Base-by-base conservation (phyloP, 2,329 filamentous ascomycete species). In the Fusarium avenaceum region DNA sequence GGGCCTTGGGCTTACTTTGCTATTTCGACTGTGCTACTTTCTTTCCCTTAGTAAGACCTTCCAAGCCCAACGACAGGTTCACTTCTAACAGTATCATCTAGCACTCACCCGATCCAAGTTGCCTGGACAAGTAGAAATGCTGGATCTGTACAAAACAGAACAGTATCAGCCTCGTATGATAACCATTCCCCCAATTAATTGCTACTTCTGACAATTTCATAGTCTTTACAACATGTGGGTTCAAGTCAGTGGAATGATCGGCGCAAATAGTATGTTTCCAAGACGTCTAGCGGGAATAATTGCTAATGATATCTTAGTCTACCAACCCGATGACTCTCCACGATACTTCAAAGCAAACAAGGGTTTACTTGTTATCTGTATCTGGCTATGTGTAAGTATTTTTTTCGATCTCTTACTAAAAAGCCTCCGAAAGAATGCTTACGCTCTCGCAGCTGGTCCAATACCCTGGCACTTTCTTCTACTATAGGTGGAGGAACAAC, bases 191-290 rank as follows among this genome's bases (percentile, higher is more conserved):
- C 6, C 15, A 7, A 14, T 8, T 4, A 4, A 14, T 3, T 14
- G 26, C 17, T 15, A 5, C 13, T 10, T 4, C 47, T 38, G 43
- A 47, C 40, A 11, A 80, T 1, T 4, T 30, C 79, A 79, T 8
- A 86, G 83, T 2, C 75, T 87, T 3, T 89, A 89, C 67, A 89
- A 89, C 63, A 80, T 80, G 77, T 78, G 69, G 58, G 77, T 80
- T 48, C 78, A 80, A 67, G 77, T 78, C 19, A 79, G 78, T 20
- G 78, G 76, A 26, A 80, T 80, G 74, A 78, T 80, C 24, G 77
- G 76, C 22, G 77, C 77, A 15, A 79, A 80, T 47, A 78, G 77
- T 79, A 32, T 72, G 28, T 62, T 6, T 30, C n/a, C 6, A 11
- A 13, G 4, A 15, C 2, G 2, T 6, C 1, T 11, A 4, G 15